Percentiles rank a stretch among this genome's conserved stretches.
phyloP scores from a whole-genome alignment of 805 yeast genomes.

The Pichia deserticola region DNA sequence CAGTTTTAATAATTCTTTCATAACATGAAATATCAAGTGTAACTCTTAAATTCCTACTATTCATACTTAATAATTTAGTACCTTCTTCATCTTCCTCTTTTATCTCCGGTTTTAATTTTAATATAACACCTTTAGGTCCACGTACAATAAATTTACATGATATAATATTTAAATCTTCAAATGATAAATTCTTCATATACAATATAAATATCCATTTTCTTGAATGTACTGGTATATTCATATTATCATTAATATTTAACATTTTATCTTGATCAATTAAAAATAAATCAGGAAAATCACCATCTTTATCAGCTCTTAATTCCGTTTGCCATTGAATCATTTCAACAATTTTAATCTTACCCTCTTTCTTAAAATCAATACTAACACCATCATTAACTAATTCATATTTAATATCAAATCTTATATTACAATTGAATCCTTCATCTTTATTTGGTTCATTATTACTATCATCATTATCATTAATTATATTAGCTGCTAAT shows the following conservation, averaged over 20 bases:
- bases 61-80: background rate
- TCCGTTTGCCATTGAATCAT: slow-evolving; percentile 5
- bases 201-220: slow-evolving; percentile 11
- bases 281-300: slow-evolving; percentile 5
- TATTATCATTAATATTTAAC: background rate
- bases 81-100: background rate
- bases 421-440: slow-evolving; percentile 12
- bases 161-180: slow-evolving; percentile 20
- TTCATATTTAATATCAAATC: slow-evolving; percentile 12
- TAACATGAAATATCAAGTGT: background rate
- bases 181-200: slow-evolving; percentile 19
- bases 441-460: background rate
- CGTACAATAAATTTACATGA: background rate
- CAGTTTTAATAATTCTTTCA: slow-evolving; percentile 10
- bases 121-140: slow-evolving; percentile 2
- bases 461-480: background rate
- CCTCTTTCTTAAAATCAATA: slow-evolving; percentile 1
- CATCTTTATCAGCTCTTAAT: slow-evolving; percentile 3
- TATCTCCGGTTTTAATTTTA: slow-evolving; percentile 6
- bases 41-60: background rate
- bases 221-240: slow-evolving; percentile 19
- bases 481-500: slow-evolving; percentile 4
- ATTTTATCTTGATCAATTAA: background rate
- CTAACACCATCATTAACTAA: slow-evolving; percentile 2
- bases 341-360: slow-evolving; percentile 5